phyloP scores from a whole-genome alignment of 176 grass and related monocot genomes.

The Oryza brachyantha region DNA sequence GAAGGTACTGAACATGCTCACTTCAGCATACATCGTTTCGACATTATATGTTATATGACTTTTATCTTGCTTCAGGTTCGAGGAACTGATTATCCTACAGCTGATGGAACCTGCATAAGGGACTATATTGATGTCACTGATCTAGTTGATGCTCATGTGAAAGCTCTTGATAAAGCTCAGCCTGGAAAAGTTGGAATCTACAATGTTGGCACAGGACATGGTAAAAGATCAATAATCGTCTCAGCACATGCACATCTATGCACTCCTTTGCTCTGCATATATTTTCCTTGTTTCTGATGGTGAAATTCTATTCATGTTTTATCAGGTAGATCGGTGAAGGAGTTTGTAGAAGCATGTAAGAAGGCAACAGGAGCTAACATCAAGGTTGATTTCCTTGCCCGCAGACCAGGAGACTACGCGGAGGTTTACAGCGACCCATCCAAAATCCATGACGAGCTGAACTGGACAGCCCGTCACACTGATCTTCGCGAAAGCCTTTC shows the following conservation, averaged over 20 bases:
- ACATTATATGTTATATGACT: background rate
- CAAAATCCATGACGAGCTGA: constrained; percentile 69
- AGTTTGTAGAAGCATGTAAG: constrained; percentile 94
- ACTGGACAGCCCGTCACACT: constrained; percentile 79
- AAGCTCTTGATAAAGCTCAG: constrained; percentile 81
- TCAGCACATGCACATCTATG: background rate
- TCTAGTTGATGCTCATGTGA: constrained; percentile 98
- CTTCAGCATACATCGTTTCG: background rate
- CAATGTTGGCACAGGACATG: constrained; percentile 91
- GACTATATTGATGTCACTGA: constrained; percentile 99
- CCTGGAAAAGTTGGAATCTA: constrained; percentile 91
- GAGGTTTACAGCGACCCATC: constrained; percentile 95
- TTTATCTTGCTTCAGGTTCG: constrained; percentile 48
- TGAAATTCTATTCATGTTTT: constrained; percentile 24
- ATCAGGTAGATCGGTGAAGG: constrained; percentile 92
- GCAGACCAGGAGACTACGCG: constrained; percentile 84
- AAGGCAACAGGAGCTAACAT: constrained; percentile 74
- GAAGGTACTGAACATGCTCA: constrained; percentile 46
- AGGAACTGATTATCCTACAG: constrained; percentile 66
- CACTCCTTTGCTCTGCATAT: background rate
- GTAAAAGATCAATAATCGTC: constrained; percentile 32
- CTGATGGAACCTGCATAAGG: constrained; percentile 85
- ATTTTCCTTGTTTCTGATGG: constrained; percentile 26
- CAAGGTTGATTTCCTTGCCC: constrained; percentile 63
- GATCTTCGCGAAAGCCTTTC: constrained; percentile 85